Base-by-base conservation (phyloP, 208 protist genomes). In the Herpetomonas samuelpessoai region DNA sequence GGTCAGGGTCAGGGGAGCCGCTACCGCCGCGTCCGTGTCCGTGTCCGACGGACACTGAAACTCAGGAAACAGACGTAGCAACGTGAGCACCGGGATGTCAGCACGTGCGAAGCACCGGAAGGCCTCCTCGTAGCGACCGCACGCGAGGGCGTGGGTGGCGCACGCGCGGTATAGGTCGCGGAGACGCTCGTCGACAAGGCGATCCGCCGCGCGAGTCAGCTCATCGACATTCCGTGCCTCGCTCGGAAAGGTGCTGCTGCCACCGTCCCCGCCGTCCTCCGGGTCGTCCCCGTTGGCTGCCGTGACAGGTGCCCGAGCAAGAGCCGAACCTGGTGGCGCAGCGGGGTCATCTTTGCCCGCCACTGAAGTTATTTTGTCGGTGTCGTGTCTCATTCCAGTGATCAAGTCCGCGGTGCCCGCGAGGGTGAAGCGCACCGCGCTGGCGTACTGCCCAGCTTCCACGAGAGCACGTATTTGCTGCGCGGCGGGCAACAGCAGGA, bases 91-190 rank as follows among this genome's bases (percentile, higher is more conserved):
- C 4, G 65, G 65, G 16, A 57, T 79, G 48, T 51, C 55, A 0
- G 68, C 54, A 3, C 65, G 58, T 4, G 45, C 50, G 54, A 71
- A 71, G 44, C 57, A 73, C 31, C 26, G 35, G 54, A 71, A 76
- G 19, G 69, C 68, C 49, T 58, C 57, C 6, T 14, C 46, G 65
- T 70, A 76, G 25, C 30, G 44, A 27, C 48, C 53, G 0, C 10
- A 1, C n/a, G 9, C 28, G 41, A 67, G 61, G 9, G 74, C 74
- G 53, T 75, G 61, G n/a, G 21, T 26, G 31, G 65, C 74, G 39
- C 60, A 61, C 14, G 18, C 24, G n/a, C 46, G 49, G 61, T 71
- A 69, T 3, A 81, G 21, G 14, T 50, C 39, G 18, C 18, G n/a
- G 31, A 63, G 31, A 44, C 12, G 41, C 9, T 22, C 16, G 44